Evolutionary conservation across 2,329 filamentous ascomycete genomes (phyloP), one percentile per base, ranked within the genome.

Genomic region (Pseudogymnoascus verrucosus): DNA sequence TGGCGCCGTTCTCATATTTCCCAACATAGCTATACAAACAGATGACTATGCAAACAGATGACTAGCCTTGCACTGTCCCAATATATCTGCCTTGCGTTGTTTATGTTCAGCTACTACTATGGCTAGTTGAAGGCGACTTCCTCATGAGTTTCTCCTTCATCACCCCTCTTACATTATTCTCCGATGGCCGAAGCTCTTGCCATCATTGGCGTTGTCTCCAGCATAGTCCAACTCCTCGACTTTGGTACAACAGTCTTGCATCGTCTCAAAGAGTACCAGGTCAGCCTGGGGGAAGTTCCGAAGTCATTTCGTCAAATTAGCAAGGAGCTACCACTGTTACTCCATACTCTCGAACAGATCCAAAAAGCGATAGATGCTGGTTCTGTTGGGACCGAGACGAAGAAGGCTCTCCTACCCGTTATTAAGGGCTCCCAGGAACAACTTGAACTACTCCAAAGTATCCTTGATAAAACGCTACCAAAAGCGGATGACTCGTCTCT

Each of bases 121-220:
- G n/a, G 37, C 37, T 19, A 16, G n/a, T 40, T 19, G n/a, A 12
- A 8, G n/a, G 11, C n/a, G n/a, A 19, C 37, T 16, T 40, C 37
- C 3, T 7, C 2, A 8, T 40, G 7, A 10, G n/a, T 8, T 40
- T 40, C 37, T 19, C n/a, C 37, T 7, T 8, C 4, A 40, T 40
- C 37, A 39, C 37, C 1, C 3, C 14, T 40, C 37, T 19, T 40
- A 7, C 39, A 19, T 40, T 4, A 3, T 10, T 23, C 40, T 5
- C 0, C 3, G 0, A 71, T 71, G 69, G 68, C 68, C 10, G 69
- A 71, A 65, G 61, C 64, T 31, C 44, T 69, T 19, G 65, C 65
- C 3, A 44, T 65, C 14, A 60, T 70, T 37, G 63, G 66, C 61
- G 61, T 69, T 40, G 66, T 65, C 59, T 65, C 69, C 12, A 71